These are phyloP conservation scores for Calocybe cyanea DNA, from an alignment of 768 basidiomycete species.

Conservation along the genomic window DNA sequence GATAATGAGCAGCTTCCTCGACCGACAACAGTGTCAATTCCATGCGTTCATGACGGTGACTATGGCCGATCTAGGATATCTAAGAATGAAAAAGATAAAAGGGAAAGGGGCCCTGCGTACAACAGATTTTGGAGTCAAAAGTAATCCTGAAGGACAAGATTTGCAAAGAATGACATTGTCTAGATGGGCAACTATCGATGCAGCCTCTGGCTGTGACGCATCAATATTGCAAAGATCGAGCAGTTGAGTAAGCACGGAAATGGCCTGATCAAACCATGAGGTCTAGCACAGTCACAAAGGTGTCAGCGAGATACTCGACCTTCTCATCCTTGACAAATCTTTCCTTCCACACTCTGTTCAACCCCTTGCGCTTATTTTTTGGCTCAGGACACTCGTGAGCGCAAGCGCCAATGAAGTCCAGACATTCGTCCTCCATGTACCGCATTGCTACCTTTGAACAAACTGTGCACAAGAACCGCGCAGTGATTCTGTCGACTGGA, in stretches of 20 bases:
- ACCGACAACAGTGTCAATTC: slow-evolving; percentile 29
- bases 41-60: slow-evolving; percentile 59
- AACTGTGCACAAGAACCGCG: slow-evolving; percentile 52
- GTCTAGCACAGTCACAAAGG: background rate
- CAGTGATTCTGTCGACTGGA: slow-evolving; percentile 55
- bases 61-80: slow-evolving; percentile 54
- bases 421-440: slow-evolving; percentile 37
- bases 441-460: slow-evolving; percentile 38
- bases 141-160: slow-evolving; percentile 45
- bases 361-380: slow-evolving; percentile 23
- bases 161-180: slow-evolving; percentile 38
- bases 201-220: slow-evolving; percentile 22
- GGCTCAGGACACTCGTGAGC: slow-evolving; percentile 48
- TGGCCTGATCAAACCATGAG: slow-evolving; percentile 35
- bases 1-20: slow-evolving; percentile 14
- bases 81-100: background rate
- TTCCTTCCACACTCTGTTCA: slow-evolving; percentile 37
- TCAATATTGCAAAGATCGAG: slow-evolving; percentile 27
- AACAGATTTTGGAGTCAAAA: slow-evolving; percentile 44
- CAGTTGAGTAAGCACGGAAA: slow-evolving; percentile 35
- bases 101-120: slow-evolving; percentile 28
- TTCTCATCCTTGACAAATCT: slow-evolving; percentile 58
- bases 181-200: slow-evolving; percentile 17
- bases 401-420: slow-evolving; percentile 59
- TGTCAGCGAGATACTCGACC: slow-evolving; percentile 29